A percentile compares a stretch with the other conserved stretches of the same genome.
Evolutionary conservation across 345 rosid species (phyloP).

Genomic region (Excoecaria agallocha): DNA sequence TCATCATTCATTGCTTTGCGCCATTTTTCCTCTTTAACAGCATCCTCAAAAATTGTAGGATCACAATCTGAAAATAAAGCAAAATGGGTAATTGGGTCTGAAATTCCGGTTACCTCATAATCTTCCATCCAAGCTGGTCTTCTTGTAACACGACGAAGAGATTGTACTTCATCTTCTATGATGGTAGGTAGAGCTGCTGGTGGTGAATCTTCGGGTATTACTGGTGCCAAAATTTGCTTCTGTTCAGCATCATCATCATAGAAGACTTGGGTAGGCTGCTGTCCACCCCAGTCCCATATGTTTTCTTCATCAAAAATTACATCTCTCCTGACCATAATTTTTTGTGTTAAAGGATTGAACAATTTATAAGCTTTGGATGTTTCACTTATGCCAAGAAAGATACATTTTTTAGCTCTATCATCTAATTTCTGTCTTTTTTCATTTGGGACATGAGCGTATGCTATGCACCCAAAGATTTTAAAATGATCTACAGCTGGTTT

Average conservation of each 20-base stretch:
- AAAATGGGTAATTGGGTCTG: neutral
- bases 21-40: neutral
- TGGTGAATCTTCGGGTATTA: neutral
- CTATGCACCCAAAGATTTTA: too few relatives aligned
- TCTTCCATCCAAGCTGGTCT: neutral
- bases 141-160: neutral
- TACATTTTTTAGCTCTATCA: neutral
- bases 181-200: neutral
- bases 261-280: neutral
- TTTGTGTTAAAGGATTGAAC: neutral
- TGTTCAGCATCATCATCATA: neutral
- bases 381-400: neutral
- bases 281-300: neutral
- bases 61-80: constrained; percentile 8
- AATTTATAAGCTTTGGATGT: neutral
- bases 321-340: neutral
- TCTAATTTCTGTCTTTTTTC: neutral
- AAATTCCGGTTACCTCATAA: neutral
- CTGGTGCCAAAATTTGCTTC: neutral
- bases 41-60: neutral
- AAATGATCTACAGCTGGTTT: too few relatives aligned
- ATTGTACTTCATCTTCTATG: neutral
- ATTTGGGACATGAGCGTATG: neutral
- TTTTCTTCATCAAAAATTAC: too few relatives aligned
- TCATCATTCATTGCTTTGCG: neutral